These are phyloP conservation scores for Dryadomyces quercus-mongolicae DNA, from an alignment of 2,329 filamentous ascomycete genomes.

Conservation along the genomic window DNA sequence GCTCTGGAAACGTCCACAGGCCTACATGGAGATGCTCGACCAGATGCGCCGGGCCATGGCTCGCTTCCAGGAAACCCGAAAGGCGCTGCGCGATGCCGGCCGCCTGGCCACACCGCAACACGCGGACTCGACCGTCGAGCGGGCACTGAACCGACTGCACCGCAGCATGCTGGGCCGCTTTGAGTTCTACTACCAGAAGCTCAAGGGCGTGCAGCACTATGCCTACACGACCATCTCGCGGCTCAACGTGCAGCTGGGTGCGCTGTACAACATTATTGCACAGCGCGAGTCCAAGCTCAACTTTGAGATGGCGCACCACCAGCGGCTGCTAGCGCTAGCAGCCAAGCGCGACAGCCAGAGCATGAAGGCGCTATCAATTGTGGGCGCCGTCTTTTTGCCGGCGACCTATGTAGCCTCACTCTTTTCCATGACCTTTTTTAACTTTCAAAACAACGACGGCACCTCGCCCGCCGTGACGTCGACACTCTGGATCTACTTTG, in stretches of 20 bases:
- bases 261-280: conserved; percentile 53
- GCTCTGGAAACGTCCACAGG: conserved; percentile 34
- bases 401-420: conserved; percentile 51
- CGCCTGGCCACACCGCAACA: not conserved
- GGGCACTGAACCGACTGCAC: conserved; percentile 33
- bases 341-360: conserved; percentile 50
- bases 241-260: conserved; percentile 47
- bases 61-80: conserved; percentile 7
- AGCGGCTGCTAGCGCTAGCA: conserved; percentile 45
- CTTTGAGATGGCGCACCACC: conserved; percentile 49
- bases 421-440: conserved; percentile 56
- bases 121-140: conserved; percentile 14
- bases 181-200: conserved; percentile 49
- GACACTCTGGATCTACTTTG: conserved; percentile 52
- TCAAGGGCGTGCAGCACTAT: conserved; percentile 50
- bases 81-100: conserved; percentile 2
- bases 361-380: conserved; percentile 53
- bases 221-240: conserved; percentile 49
- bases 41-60: conserved; percentile 11
- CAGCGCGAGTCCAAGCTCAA: conserved; percentile 53
- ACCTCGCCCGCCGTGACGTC: conserved; percentile 26
- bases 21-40: conserved; percentile 27
- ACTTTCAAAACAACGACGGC: conserved; percentile 32
- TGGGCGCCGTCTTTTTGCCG: conserved; percentile 51
- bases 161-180: conserved; percentile 39